These are phyloP conservation scores for Nasturtium officinale DNA, from an alignment of 345 rosid species.

Conservation along the genomic window DNA sequence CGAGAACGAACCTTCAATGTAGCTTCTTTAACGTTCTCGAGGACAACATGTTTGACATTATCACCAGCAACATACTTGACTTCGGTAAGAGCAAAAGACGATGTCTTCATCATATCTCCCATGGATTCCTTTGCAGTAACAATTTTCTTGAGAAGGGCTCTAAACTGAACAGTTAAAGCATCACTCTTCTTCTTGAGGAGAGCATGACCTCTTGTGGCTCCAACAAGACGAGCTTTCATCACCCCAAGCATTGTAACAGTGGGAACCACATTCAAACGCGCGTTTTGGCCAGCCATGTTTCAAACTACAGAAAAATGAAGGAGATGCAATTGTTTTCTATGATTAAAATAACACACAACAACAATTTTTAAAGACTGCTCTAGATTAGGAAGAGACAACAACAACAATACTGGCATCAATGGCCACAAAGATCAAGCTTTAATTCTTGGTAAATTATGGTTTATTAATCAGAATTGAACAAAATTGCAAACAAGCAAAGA, in stretches of 20 bases:
- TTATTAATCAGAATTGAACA: neutral
- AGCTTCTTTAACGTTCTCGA: conserved; percentile 83
- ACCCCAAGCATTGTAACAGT: conserved; percentile 81
- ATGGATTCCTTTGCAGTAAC: conserved; percentile 82
- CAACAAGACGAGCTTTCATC: conserved; percentile 80
- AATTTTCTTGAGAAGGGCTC: conserved; percentile 79
- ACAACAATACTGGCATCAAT: too few species aligned
- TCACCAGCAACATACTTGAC: conserved; percentile 92
- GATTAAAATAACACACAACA: conserved; percentile 14
- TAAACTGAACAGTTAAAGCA: conserved; percentile 88
- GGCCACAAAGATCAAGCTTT: neutral
- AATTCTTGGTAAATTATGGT: neutral
- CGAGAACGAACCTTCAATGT: conserved; percentile 79
- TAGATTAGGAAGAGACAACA: conserved; percentile 15
- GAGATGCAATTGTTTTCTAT: neutral
- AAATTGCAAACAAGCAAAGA: neutral
- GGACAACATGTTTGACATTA: conserved; percentile 74
- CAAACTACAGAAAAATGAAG: conserved; percentile 24
- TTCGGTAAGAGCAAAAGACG: conserved; percentile 81
- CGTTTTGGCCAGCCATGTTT: conserved; percentile 77
- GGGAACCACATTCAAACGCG: conserved; percentile 88
- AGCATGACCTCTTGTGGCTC: conserved; percentile 95
- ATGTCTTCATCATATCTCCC: conserved; percentile 87
- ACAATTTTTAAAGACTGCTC: neutral
- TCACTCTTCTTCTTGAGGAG: conserved; percentile 98